These are phyloP conservation scores for Diaporthe destruens DNA, from an alignment of 2,329 filamentous ascomycete genomes.

Conservation along the genomic window DNA sequence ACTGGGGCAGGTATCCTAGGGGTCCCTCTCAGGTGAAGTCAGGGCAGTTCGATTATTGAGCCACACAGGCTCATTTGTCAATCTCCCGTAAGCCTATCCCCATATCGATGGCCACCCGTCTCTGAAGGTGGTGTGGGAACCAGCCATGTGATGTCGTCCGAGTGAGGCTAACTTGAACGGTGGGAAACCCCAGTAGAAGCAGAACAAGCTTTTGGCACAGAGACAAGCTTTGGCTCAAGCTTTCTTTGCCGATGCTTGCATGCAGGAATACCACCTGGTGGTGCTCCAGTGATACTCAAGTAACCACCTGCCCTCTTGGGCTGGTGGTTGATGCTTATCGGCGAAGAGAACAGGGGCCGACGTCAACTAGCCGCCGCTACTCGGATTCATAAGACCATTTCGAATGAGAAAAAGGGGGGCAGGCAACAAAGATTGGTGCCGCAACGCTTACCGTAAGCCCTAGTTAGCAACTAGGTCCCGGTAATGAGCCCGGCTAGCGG, in stretches of 20 bases:
- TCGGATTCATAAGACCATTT: background rate
- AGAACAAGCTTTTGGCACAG: conserved; percentile 13
- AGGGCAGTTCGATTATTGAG: background rate
- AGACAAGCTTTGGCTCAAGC: background rate
- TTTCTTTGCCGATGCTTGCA: background rate
- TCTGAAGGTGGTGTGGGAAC: conserved; percentile 1
- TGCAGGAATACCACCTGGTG: conserved; percentile 9
- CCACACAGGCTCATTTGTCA: background rate
- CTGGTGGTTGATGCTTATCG: background rate
- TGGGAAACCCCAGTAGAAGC: background rate
- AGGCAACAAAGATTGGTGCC: background rate
- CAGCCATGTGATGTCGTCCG: conserved; percentile 15
- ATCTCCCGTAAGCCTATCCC: background rate
- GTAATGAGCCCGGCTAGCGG: conserved; percentile 9
- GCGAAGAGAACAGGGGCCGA: background rate
- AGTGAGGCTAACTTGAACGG: conserved; percentile 4
- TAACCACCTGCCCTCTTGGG: conserved; percentile 17
- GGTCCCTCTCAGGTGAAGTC: too few relatives aligned
- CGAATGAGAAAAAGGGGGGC: background rate
- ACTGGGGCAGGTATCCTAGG: too few relatives aligned
- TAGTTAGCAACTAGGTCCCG: background rate
- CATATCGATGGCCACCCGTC: background rate
- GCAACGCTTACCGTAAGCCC: background rate
- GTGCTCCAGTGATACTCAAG: background rate
- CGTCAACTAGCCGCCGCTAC: background rate